Conservation (phyloP, 306 rosid species). For the Lotus japonicus region DNA sequence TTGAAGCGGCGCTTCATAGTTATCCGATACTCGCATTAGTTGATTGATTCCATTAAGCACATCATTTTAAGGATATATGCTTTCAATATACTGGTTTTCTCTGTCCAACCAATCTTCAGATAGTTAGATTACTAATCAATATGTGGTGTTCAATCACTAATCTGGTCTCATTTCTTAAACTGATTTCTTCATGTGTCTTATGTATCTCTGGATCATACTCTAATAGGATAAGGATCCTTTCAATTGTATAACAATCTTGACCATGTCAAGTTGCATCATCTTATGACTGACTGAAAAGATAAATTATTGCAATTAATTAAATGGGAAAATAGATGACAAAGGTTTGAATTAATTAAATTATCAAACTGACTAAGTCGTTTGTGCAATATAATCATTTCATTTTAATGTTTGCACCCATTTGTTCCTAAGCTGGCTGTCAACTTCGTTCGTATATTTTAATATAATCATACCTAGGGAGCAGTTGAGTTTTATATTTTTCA, state of each 20-base stretch:
- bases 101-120: background rate
- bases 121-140: too few relatives aligned
- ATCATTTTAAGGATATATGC: slow-evolving; percentile 28
- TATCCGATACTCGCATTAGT: background rate
- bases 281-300: too few relatives aligned
- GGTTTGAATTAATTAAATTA: background rate
- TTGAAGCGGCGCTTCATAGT: slow-evolving; percentile 8
- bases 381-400: slow-evolving; percentile 17
- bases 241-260: too few relatives aligned
- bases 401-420: slow-evolving; percentile 16
- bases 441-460: slow-evolving; percentile 14
- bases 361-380: slow-evolving; percentile 26
- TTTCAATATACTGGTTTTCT: slow-evolving; percentile 17
- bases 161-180: too few relatives aligned
- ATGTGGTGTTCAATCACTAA: too few relatives aligned
- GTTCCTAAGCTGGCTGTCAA: slow-evolving; percentile 40
- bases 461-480: slow-evolving; percentile 7
- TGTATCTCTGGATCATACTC: too few relatives aligned
- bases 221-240: too few relatives aligned
- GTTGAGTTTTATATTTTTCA: slow-evolving; percentile 16
- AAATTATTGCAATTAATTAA: too few relatives aligned
- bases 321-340: background rate
- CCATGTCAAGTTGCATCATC: too few relatives aligned
- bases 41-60: slow-evolving; percentile 35
- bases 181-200: too few relatives aligned